Conservation (phyloP, 768 basidiomycete genomes). For the Boletus tylopilopsis region DNA sequence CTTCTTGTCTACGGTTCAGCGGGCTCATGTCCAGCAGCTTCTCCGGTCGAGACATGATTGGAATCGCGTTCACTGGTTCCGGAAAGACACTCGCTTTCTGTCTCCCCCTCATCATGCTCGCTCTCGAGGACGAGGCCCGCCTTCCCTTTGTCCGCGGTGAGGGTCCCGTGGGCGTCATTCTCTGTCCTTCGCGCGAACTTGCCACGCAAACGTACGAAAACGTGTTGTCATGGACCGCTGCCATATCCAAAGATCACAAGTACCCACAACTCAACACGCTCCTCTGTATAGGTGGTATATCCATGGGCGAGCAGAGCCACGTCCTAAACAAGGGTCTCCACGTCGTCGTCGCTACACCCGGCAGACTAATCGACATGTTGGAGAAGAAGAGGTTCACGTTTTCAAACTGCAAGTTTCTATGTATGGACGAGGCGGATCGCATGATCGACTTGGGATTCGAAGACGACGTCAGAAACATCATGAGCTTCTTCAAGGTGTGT, state of each 20-base stretch:
- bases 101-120: slow-evolving; percentile 95
- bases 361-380: slow-evolving; percentile 95
- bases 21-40: slow-evolving; percentile 51
- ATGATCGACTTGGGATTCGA: slow-evolving; percentile 99
- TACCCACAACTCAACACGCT: slow-evolving; percentile 87
- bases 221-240: slow-evolving; percentile 78
- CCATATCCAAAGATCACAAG: slow-evolving; percentile 71
- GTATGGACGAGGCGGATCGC: slow-evolving; percentile 98
- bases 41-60: slow-evolving; percentile 94
- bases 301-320: slow-evolving; percentile 96
- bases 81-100: slow-evolving; percentile 99
- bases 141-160: slow-evolving; percentile 89
- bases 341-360: slow-evolving; percentile 95
- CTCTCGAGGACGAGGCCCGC: slow-evolving; percentile 89
- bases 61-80: slow-evolving; percentile 98
- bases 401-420: slow-evolving; percentile 91
- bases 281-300: slow-evolving; percentile 96
- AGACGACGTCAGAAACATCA: slow-evolving; percentile 97
- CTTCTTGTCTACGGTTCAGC: background rate
- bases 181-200: slow-evolving; percentile 96
- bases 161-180: slow-evolving; percentile 93
- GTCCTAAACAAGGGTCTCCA: slow-evolving; percentile 89
- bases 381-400: slow-evolving; percentile 93
- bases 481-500: slow-evolving; percentile 95
- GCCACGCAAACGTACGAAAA: slow-evolving; percentile 98